phyloP scores from a whole-genome alignment of 306 rosid species.

The Inga oerstediana region DNA sequence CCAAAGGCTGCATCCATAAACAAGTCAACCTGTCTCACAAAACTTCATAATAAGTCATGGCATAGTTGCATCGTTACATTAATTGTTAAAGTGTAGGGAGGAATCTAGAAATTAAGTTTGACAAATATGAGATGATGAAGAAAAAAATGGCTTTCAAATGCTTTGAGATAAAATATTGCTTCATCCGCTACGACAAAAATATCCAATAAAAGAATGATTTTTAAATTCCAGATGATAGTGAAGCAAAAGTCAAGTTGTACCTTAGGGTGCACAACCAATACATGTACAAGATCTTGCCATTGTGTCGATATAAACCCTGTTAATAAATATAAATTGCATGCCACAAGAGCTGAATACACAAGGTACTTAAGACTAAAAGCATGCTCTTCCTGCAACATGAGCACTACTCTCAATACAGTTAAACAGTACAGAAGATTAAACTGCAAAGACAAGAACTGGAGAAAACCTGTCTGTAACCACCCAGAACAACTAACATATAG shows the following conservation, averaged over 20 bases:
- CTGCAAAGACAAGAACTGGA: slow-evolving; percentile 33
- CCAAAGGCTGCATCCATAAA: slow-evolving; percentile 98
- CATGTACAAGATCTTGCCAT: slow-evolving; percentile 85
- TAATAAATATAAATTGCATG: slow-evolving; percentile 74
- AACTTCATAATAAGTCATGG: slow-evolving; percentile 40
- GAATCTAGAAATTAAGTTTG: neutral
- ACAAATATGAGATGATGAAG: slow-evolving; percentile 9
- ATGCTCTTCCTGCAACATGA: slow-evolving; percentile 66
- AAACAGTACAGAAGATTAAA: slow-evolving; percentile 31
- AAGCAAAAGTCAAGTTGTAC: slow-evolving; percentile 40
- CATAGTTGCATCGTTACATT: slow-evolving; percentile 24
- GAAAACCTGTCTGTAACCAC: slow-evolving; percentile 76
- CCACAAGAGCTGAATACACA: slow-evolving; percentile 77
- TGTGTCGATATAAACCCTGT: slow-evolving; percentile 77
- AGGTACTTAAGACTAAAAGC: slow-evolving; percentile 50
- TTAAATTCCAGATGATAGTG: slow-evolving; percentile 19
- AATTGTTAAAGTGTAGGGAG: neutral
- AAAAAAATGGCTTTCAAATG: slow-evolving; percentile 6
- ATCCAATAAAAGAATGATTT: neutral
- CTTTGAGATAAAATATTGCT: slow-evolving; percentile 15
- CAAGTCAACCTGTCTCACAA: slow-evolving; percentile 75
- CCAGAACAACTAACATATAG: slow-evolving; percentile 72
- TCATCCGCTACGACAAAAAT: slow-evolving; percentile 26
- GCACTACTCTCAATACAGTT: slow-evolving; percentile 40
- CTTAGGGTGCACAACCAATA: slow-evolving; percentile 91